phyloP scores from a whole-genome alignment of 345 rosid genomes.

The Excoecaria agallocha region DNA sequence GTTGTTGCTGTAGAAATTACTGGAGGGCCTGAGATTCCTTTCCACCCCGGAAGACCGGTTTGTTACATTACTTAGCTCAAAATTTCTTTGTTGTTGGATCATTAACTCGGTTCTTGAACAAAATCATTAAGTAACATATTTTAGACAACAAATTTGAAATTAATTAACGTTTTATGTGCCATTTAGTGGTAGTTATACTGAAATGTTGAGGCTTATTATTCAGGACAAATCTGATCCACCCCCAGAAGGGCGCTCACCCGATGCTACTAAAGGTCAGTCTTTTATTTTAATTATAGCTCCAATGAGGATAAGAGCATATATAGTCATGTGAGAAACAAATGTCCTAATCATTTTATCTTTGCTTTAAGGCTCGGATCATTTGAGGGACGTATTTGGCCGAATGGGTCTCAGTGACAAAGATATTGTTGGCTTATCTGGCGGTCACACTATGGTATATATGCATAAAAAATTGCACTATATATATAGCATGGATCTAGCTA shows the following conservation, averaged over 20 bases:
- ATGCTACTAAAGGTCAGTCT: conserved; percentile 25
- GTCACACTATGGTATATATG: conserved; percentile 22
- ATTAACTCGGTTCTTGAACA: too few relatives aligned
- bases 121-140: too few relatives aligned
- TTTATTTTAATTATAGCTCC: background rate
- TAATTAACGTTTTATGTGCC: too few relatives aligned
- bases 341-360: background rate
- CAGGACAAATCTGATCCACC: conserved; percentile 27
- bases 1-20: conserved; percentile 78
- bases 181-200: background rate
- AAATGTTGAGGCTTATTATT: background rate
- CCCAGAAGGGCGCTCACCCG: conserved; percentile 31
- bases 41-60: conserved; percentile 79
- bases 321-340: background rate
- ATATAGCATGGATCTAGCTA: too few relatives aligned
- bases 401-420: conserved; percentile 29
- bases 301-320: background rate
- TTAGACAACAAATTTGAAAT: too few relatives aligned
- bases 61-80: background rate
- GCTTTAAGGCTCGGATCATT: conserved; percentile 23
- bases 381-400: conserved; percentile 25
- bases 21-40: conserved; percentile 90
- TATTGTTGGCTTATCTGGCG: conserved; percentile 29
- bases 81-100: too few relatives aligned
- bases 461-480: background rate